Conservation (phyloP, 345 rosid species). For the Pistacia vera region DNA sequence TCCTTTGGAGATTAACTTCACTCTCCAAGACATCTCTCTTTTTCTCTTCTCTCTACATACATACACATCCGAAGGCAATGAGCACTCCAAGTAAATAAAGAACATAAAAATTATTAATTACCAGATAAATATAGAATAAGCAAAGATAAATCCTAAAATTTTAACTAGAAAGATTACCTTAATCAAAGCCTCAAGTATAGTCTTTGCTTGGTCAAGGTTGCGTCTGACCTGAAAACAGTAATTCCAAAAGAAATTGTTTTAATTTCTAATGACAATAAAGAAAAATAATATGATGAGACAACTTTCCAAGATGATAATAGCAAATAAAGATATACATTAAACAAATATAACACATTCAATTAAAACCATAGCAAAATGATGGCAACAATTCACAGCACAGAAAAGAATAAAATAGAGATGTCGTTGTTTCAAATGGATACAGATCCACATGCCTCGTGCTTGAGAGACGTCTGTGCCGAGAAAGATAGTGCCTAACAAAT, state of each 20-base stretch:
- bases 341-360: not conserved
- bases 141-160: constrained; percentile 10
- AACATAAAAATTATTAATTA: not conserved
- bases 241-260: constrained; percentile 14
- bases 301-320: not conserved
- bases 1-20: constrained; percentile 88
- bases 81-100: constrained; percentile 17
- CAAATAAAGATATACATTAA: not conserved
- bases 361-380: not conserved
- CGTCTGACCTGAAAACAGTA: constrained; percentile 78
- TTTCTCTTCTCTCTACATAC: constrained; percentile 87
- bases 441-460: not conserved
- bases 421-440: not conserved
- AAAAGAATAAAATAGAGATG: not conserved
- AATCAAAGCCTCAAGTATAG: constrained; percentile 81
- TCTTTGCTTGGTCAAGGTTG: constrained; percentile 95
- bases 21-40: constrained; percentile 87
- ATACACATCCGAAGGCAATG: constrained; percentile 19
- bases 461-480: not conserved
- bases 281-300: not conserved
- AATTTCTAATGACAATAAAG: not conserved
- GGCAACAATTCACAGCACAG: not conserved
- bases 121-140: not conserved
- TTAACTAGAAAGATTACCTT: constrained; percentile 54
- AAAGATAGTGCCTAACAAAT: not conserved